These are phyloP conservation scores for Musa beccarii DNA, from an alignment of 176 grass and related monocot species.

Conservation along the genomic window DNA sequence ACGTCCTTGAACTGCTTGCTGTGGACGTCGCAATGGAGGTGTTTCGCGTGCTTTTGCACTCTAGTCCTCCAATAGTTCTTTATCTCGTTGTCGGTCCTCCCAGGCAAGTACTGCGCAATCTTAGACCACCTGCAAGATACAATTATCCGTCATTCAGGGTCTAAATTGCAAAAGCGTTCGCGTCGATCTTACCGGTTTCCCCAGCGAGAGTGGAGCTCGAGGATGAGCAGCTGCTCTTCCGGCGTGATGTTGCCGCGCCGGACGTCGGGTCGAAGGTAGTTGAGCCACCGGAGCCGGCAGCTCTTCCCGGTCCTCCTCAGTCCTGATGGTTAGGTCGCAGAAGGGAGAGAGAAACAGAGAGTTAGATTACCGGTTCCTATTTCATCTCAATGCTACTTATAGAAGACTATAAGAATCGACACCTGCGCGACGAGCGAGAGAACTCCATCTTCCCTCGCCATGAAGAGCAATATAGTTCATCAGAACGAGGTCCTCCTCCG, in stretches of 20 bases:
- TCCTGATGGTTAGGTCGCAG: slow-evolving; percentile 18
- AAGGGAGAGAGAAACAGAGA: too few relatives aligned
- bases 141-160: too few relatives aligned
- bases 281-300: slow-evolving; percentile 60
- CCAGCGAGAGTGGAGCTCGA: slow-evolving; percentile 43
- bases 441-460: slow-evolving; percentile 2
- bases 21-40: slow-evolving; percentile 1
- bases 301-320: slow-evolving; percentile 65
- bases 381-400: too few relatives aligned
- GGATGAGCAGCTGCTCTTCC: slow-evolving; percentile 44
- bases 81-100: slow-evolving; percentile 9
- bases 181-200: slow-evolving; percentile 41
- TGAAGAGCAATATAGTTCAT: background rate
- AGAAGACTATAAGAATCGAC: too few relatives aligned
- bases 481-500: background rate
- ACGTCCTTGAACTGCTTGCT: slow-evolving; percentile 7
- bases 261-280: slow-evolving; percentile 52
- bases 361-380: too few relatives aligned
- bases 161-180: too few relatives aligned
- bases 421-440: background rate
- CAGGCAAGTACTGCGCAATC: slow-evolving; percentile 3
- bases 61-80: slow-evolving; percentile 5
- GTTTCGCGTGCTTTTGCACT: slow-evolving; percentile 8
- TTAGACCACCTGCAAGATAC: background rate
- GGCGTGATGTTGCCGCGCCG: slow-evolving; percentile 44